Percentiles rank a stretch among this genome's conserved stretches.
These are phyloP conservation scores for Eucalyptus paniculata DNA, from an alignment of 345 rosid species.

Conservation along the genomic window DNA sequence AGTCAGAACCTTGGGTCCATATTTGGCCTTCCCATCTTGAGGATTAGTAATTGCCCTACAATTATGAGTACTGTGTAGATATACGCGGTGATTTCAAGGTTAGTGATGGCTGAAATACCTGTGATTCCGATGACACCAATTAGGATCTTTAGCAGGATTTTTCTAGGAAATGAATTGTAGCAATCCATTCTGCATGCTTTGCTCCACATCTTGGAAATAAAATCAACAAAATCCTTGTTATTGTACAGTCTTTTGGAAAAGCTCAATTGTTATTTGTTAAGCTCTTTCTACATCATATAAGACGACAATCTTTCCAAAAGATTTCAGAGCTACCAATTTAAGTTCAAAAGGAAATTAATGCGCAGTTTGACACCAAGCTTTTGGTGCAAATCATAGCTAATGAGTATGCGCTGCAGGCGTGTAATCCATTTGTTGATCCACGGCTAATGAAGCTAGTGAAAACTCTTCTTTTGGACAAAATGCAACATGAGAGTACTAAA, in stretches of 20 bases:
- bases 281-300: not conserved
- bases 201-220: not conserved
- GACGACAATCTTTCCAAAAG: not conserved
- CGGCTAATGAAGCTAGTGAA: not conserved
- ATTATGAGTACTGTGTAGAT: not conserved
- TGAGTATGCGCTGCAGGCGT: not conserved
- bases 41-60: accelerated
- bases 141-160: not conserved
- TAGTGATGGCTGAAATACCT: not conserved
- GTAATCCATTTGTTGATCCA: not conserved
- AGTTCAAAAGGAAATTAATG: not conserved
- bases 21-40: not conserved
- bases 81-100: accelerated
- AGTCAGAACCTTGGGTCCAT: not conserved
- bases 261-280: not conserved
- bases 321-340: not conserved
- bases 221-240: not conserved
- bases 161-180: not conserved
- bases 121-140: not conserved
- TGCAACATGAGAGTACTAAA: not conserved
- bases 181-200: not conserved
- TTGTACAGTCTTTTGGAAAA: not conserved
- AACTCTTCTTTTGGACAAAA: not conserved
- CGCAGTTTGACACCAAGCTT: not conserved
- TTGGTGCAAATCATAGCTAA: not conserved